Percentiles rank a stretch among this genome's conserved stretches.
Evolutionary conservation across 148 eudicot species (phyloP).

Genomic region (Bassia scoparia): DNA sequence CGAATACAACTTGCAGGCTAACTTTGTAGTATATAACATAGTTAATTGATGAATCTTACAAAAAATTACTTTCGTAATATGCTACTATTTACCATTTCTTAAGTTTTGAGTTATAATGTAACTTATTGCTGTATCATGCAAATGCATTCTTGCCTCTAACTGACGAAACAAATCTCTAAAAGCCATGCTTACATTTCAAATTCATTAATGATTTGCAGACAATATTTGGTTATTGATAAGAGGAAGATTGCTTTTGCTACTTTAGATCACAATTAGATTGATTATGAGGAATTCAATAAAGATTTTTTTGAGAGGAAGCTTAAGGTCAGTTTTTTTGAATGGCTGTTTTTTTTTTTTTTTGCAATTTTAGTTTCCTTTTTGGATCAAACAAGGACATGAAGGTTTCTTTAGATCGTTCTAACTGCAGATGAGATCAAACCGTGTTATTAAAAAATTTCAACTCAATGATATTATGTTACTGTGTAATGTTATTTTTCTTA

Average conservation of each 20-base stretch:
- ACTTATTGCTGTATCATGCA: constrained; percentile 51
- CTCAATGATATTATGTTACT: constrained; percentile 32
- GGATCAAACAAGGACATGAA: constrained; percentile 99
- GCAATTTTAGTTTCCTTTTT: constrained; percentile 64
- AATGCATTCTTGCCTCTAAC: constrained; percentile 56
- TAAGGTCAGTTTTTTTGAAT: neutral
- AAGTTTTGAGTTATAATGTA: neutral
- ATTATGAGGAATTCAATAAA: too few relatives aligned
- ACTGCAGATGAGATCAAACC: constrained; percentile 68
- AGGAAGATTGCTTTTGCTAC: too few relatives aligned
- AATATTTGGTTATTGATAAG: constrained; percentile 43
- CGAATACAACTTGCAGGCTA: constrained; percentile 51
- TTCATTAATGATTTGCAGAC: constrained; percentile 49
- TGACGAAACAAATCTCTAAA: constrained; percentile 57
- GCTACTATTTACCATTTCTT: neutral
- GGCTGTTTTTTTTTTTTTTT: too few relatives aligned
- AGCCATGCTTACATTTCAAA: constrained; percentile 48
- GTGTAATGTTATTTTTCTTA: too few relatives aligned
- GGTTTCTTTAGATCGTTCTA: constrained; percentile 79
- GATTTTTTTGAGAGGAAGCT: too few relatives aligned
- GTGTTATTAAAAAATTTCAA: constrained; percentile 70
- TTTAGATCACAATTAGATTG: too few relatives aligned
- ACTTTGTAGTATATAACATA: constrained; percentile 42
- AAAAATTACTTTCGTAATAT: neutral
- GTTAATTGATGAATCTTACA: neutral